Conservation (phyloP, 331 rosid genomes). For the Erythrophleum ivorense region DNA sequence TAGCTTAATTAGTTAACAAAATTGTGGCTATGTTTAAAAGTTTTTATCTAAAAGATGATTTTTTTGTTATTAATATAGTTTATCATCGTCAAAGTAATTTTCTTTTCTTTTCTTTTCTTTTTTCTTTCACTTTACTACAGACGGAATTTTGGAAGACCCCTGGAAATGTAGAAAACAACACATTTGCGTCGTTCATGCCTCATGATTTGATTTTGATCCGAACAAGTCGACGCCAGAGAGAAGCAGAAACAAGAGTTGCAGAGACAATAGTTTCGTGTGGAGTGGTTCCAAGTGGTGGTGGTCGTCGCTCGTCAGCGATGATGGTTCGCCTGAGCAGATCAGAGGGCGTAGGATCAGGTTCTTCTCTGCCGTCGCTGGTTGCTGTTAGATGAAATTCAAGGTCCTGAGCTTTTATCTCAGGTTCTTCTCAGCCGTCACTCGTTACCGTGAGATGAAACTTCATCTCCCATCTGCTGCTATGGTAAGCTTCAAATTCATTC, state of each 20-base stretch:
- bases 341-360: constrained; percentile 42
- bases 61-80: too few relatives aligned
- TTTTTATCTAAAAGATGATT: too few relatives aligned
- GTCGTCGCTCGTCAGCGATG: constrained; percentile 53
- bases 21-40: too few relatives aligned
- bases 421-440: neutral
- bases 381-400: constrained; percentile 59
- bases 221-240: constrained; percentile 39
- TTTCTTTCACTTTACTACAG: too few relatives aligned
- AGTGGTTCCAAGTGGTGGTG: constrained; percentile 50
- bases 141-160: too few relatives aligned
- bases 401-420: constrained; percentile 31
- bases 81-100: too few relatives aligned
- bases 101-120: too few relatives aligned
- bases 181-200: too few relatives aligned
- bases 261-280: constrained; percentile 40
- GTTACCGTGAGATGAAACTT: too few relatives aligned
- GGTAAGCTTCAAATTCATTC: constrained; percentile 38
- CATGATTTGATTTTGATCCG: constrained; percentile 40
- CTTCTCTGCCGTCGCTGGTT: constrained; percentile 49
- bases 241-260: constrained; percentile 33
- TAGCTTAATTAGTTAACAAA: too few relatives aligned
- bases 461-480: neutral
- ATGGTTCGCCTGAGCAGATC: constrained; percentile 51
- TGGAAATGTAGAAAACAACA: too few relatives aligned